Percentiles rank a stretch among this genome's conserved stretches.
These are phyloP conservation scores for Aureobasidium sp. DNA, from an alignment of 2,329 filamentous ascomycete species.

Conservation along the genomic window DNA sequence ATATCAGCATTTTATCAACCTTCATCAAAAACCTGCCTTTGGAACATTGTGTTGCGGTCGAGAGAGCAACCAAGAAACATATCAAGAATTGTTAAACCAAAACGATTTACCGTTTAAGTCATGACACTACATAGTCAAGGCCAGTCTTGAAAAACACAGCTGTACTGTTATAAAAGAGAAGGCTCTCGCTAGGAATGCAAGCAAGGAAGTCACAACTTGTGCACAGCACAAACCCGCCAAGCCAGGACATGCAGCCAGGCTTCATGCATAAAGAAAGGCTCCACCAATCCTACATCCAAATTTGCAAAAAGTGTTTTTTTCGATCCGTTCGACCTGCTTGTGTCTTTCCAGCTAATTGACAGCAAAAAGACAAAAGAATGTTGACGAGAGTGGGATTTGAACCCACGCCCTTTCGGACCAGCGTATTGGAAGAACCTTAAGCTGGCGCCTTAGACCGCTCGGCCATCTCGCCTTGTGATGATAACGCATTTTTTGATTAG, in stretches of 20 bases:
- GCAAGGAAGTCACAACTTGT: too few species aligned
- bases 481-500: neutral
- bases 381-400: conserved; percentile 13
- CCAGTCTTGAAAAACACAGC: too few species aligned
- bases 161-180: too few species aligned
- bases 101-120: too few species aligned
- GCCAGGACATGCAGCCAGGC: neutral
- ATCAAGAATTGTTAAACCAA: too few species aligned
- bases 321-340: neutral
- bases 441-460: conserved; percentile 14
- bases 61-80: too few species aligned
- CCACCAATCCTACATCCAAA: neutral
- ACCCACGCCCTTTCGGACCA: conserved; percentile 12
- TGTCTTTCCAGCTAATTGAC: neutral
- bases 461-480: conserved; percentile 6
- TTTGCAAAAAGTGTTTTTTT: neutral
- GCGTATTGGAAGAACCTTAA: conserved; percentile 9
- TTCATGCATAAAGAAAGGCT: neutral
- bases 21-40: too few species aligned
- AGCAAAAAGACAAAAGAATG: neutral
- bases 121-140: too few species aligned
- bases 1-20: too few species aligned
- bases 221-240: neutral
- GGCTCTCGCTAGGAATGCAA: too few species aligned
- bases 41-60: too few species aligned